Evolutionary conservation across 495 filamentous ascomycete species (phyloP), one percentile per base, ranked within the genome.

Genomic region (Podospora australis): DNA sequence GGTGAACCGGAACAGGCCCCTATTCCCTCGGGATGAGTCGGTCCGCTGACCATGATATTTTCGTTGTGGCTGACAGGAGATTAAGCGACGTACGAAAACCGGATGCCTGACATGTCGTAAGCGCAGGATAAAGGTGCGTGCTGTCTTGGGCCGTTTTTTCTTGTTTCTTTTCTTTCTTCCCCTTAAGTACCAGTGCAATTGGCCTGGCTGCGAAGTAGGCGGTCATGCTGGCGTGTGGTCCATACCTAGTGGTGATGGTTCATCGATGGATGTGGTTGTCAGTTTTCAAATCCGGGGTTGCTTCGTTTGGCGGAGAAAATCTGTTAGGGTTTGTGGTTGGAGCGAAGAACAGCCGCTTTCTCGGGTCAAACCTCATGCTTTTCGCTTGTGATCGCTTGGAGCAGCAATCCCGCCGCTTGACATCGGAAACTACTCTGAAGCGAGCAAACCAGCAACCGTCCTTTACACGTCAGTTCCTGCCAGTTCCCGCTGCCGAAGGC

Each of bases 91-190:
- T 58, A 98, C 92, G 34, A 98, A 98, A 74, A 96, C 92, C 4
- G 92, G 92, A 11, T 98, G 92, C 68, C 70, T 97, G 67, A 98
- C 92, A 26, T 98, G 92, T 75, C 82, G 92, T 53, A 96, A 96
- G 67, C 82, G 92, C 59, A 79, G 92, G 68, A 97, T 98, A 71
- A 98, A 98, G 90, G 92, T 96, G 78, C 63, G 86, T 81, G 1
- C 14, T 20, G n/a, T n/a, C n/a, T n/a, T n/a, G 6, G 35, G 17
- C 25, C 38, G 5, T 11, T 22, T n/a, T 40, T 39, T 39, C 20
- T 25, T 43, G 22, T 42, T n/a, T 41, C 8, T 22, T 44, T 30
- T 45, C 14, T 36, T 34, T 26, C 46, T 50, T 40, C 20, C 10
- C n/a, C 17, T 5, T 46, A 34, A 9, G 16, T 17, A 21, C 29